A percentile compares a stretch with the other conserved stretches of the same genome.
Conservation (phyloP, 257 asterid genomes). For the Nicotiana undulata region DNA sequence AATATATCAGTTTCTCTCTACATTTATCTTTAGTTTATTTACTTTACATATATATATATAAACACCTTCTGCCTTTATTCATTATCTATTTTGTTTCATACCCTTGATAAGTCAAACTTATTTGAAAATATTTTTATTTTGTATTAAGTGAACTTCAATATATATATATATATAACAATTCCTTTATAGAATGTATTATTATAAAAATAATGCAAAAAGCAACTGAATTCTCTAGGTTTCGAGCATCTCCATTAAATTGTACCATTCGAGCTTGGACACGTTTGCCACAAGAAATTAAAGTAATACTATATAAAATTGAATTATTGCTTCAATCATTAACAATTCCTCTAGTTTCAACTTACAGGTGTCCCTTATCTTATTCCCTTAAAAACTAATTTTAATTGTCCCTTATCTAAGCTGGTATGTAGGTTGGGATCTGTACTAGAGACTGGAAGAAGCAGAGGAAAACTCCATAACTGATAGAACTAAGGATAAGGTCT, state of each 20-base stretch:
- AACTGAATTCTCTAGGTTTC: background rate
- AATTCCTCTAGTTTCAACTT: background rate
- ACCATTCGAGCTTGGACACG: background rate
- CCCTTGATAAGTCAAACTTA: background rate
- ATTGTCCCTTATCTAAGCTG: too few species aligned
- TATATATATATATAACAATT: background rate
- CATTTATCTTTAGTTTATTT: too few species aligned
- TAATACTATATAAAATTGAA: background rate
- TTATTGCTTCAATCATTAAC: slow-evolving; percentile 2
- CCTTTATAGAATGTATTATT: background rate
- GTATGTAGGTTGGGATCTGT: too few species aligned
- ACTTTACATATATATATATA: background rate
- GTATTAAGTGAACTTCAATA: background rate
- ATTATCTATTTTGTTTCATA: background rate
- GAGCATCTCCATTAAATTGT: background rate
- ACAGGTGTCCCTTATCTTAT: background rate
- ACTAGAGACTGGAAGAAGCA: too few species aligned
- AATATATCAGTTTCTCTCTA: too few species aligned
- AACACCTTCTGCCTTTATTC: too few species aligned
- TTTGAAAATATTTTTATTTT: background rate
- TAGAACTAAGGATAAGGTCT: too few species aligned
- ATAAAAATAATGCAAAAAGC: background rate
- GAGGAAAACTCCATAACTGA: too few species aligned
- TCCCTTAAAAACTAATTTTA: background rate
- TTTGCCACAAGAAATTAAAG: background rate